Base-by-base conservation (phyloP, 768 basidiomycete genomes). In the Mycena epipterygia region DNA sequence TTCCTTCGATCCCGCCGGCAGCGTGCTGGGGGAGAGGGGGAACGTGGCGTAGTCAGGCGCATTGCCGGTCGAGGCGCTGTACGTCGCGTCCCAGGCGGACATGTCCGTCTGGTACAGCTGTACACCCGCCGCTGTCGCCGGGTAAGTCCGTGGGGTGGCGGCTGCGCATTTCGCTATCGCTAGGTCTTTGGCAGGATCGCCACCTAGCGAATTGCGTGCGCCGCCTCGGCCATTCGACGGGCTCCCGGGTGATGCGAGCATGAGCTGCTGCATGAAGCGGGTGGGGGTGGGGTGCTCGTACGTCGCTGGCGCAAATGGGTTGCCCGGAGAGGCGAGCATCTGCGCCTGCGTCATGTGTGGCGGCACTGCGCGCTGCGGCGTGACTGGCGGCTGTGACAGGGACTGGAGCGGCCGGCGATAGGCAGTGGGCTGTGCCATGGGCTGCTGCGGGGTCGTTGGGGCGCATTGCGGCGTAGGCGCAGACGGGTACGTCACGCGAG, bases 1-100 rank as follows among this genome's bases (percentile, higher is more conserved):
- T n/a, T 61, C 59, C 37, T 48, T 61, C 29, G 59, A 61, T 12
- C 59, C 59, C 9, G 59, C 42, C 2, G 42, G 42, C 44, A 48
- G 13, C 12, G 59, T 61, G 32, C 59, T 44, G 29, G 59, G 59
- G 41, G 59, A 21, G 30, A 61, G 46, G 3, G 44, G 59, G 44
- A 46, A 33, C 1, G 32, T 44, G 7, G 42, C 59, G 27, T 46
- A 61, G 42, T 61, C 46, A 0, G 56, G 52, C 52, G 56, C 56
- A n/a, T n/a, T 3, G 25, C 37, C 8, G n/a, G 37, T 13, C 19
- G 39, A 3, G 56, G n/a, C 8, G 7, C 23, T 17, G 21, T 11
- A 13, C 30, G 23, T 11, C 16, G 42, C n/a, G 29, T 46, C 37
- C 42, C 59, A 61, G 1, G 59, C 29, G 19, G 27, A 9, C 19